A percentile compares a stretch with the other conserved stretches of the same genome.
These are phyloP conservation scores for Raphanus hybrid DNA, from an alignment of 441 rosid species.

Conservation along the genomic window DNA sequence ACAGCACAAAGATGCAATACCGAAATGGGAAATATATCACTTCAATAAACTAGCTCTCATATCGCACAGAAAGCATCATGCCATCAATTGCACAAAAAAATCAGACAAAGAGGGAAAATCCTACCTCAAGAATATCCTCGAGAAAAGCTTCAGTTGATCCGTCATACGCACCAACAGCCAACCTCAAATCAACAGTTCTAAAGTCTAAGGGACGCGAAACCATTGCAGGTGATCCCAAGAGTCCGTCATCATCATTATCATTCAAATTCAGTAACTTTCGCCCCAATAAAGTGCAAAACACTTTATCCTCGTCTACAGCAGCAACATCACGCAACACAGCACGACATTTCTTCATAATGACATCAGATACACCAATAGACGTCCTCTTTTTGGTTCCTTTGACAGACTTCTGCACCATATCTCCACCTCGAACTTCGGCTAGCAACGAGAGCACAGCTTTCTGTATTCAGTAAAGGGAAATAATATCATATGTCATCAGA, in stretches of 20 bases:
- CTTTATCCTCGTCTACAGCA: slow-evolving; percentile 85
- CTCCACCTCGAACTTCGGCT: slow-evolving; percentile 64
- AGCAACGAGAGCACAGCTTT: slow-evolving; percentile 98
- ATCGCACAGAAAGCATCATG: slow-evolving; percentile 25
- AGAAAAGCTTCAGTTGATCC: slow-evolving; percentile 92
- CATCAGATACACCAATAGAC: slow-evolving; percentile 64
- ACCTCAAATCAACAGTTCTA: slow-evolving; percentile 94
- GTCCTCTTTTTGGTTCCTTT: slow-evolving; percentile 67
- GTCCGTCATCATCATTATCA: slow-evolving; percentile 95
- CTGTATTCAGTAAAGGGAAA: slow-evolving; percentile 64
- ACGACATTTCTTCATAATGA: slow-evolving; percentile 94
- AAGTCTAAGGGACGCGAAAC: slow-evolving; percentile 97
- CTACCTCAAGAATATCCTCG: slow-evolving; percentile 97
- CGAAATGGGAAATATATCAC: neutral
- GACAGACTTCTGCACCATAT: slow-evolving; percentile 55
- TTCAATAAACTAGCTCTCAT: slow-evolving; percentile 23
- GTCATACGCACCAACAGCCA: slow-evolving; percentile 90
- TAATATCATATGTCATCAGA: slow-evolving; percentile 25
- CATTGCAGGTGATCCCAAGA: slow-evolving; percentile 98
- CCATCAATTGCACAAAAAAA: slow-evolving; percentile 21
- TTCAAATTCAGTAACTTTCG: slow-evolving; percentile 69
- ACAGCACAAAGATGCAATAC: slow-evolving; percentile 2
- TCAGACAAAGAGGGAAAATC: slow-evolving; percentile 32
- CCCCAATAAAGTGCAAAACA: slow-evolving; percentile 91
- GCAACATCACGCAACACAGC: slow-evolving; percentile 80